These are phyloP conservation scores for Corymbia maculata DNA, from an alignment of 345 rosid genomes.

Conservation along the genomic window DNA sequence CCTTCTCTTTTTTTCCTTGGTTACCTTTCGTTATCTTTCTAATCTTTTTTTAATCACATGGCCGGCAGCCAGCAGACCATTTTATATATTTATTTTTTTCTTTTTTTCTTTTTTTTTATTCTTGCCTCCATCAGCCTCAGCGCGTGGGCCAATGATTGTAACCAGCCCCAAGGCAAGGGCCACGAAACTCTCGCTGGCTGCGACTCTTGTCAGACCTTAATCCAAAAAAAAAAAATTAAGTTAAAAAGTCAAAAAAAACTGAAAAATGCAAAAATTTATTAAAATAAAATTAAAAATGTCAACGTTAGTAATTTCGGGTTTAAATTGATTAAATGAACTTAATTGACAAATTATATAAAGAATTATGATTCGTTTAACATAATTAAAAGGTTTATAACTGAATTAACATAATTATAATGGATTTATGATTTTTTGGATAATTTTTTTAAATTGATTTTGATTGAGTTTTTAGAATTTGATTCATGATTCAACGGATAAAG, in stretches of 20 bases:
- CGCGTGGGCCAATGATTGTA: neutral
- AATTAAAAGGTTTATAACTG: no score
- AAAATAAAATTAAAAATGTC: no score
- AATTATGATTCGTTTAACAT: no score
- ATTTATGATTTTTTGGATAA: neutral
- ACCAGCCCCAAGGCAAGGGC: neutral
- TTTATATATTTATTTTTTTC: no score
- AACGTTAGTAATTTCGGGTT: no score
- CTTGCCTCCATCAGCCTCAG: rapidly evolving
- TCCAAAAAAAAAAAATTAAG: neutral
- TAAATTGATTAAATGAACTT: rapidly evolving
- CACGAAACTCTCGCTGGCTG: rapidly evolving
- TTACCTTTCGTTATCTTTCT: no score
- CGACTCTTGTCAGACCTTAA: no score
- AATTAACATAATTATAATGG: no score
- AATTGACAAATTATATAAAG: rapidly evolving
- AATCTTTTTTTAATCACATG: neutral
- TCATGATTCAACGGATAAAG: neutral
- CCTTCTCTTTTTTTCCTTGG: neutral
- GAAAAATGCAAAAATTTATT: no score
- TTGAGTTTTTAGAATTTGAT: neutral
- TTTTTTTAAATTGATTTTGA: neutral
- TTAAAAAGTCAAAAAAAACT: rapidly evolving
- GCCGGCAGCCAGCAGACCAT: neutral
- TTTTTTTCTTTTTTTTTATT: no score